Base-by-base conservation (phyloP, 768 basidiomycete species). In the Phaffia tasmanica region DNA sequence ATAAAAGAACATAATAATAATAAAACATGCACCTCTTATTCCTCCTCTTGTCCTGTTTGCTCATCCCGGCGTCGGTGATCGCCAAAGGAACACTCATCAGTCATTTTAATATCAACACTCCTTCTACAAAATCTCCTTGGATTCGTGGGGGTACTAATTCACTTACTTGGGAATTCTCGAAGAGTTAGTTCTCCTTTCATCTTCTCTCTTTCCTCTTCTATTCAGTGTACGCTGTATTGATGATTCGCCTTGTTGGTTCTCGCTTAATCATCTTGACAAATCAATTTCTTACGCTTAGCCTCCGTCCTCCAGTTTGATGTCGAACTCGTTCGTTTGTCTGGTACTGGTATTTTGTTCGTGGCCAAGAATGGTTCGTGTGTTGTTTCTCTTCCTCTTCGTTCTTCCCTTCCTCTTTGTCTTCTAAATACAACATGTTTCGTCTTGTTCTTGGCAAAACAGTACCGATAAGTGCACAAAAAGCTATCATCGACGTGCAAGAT, bases 301-400 rank as follows among this genome's bases (percentile, higher is more conserved):
- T 32, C 48, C 16, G 48, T 69, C 16, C 56, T 69, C 8, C 62
- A 64, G 67, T 69, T 69, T 53, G 67, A 69, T 25, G 58, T 69
- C 29, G 67, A 69, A 63, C 63, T 69, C 25, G 25, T 69, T 30
- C 46, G 67, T 19, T 57, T 69, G 6, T 57, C 60, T 2, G 62
- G 49, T 1, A 63, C 27, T 3, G 67, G 67, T 32, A 32, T 69
- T 3, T 46, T 69, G 2, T 30, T 63, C 19, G 67, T 69, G 3
- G 67, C 62, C 2, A 69, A 69, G 63, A 64, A 69, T 21, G 63
- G 62, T 67, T 5, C 32, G 66, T 58, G 18, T 35, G 19, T 30
- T 21, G 11, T 25, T 57, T 18, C 32, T 47, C 53, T 29, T 53
- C 23, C 21, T 42, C 42, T 57, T 50, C 21, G 48, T 21, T n/a